These are phyloP conservation scores for Pestalotiopsis sp. DNA, from an alignment of 2,329 filamentous ascomycete species.

Conservation along the genomic window DNA sequence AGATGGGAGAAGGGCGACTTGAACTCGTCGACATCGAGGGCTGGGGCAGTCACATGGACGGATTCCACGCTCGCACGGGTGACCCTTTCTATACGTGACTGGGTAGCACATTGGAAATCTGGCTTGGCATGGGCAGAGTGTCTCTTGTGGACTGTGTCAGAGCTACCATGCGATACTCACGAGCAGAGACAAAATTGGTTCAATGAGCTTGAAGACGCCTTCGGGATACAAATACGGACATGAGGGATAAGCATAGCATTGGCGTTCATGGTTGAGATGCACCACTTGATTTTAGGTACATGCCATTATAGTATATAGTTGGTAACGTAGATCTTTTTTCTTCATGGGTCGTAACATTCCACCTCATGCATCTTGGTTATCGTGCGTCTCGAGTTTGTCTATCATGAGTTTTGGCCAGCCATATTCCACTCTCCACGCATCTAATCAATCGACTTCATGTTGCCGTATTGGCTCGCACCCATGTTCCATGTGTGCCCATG, in stretches of 20 bases:
- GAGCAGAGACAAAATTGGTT: background rate
- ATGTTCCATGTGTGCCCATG: background rate
- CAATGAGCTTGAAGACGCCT: background rate
- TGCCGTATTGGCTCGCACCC: background rate
- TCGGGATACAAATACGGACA: background rate
- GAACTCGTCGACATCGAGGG: background rate
- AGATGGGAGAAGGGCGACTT: background rate
- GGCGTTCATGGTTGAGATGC: constrained; percentile 28
- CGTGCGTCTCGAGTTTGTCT: constrained; percentile 9
- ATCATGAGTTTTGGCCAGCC: constrained; percentile 6
- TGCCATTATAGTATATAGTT: constrained; percentile 8
- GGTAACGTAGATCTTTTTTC: background rate
- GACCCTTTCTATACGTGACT: background rate
- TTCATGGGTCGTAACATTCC: background rate
- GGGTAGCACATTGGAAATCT: background rate
- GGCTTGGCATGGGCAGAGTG: background rate
- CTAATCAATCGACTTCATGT: background rate
- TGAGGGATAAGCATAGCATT: constrained; percentile 29
- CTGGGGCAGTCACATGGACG: background rate
- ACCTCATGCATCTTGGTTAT: background rate
- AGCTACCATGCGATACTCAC: background rate
- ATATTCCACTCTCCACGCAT: constrained; percentile 2
- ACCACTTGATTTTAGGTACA: background rate
- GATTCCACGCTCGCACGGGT: background rate
- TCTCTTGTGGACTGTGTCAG: background rate